Percentiles rank a stretch among this genome's conserved stretches.
These are phyloP conservation scores for Boletus rubescentipes DNA, from an alignment of 768 basidiomycete genomes.

Conservation along the genomic window DNA sequence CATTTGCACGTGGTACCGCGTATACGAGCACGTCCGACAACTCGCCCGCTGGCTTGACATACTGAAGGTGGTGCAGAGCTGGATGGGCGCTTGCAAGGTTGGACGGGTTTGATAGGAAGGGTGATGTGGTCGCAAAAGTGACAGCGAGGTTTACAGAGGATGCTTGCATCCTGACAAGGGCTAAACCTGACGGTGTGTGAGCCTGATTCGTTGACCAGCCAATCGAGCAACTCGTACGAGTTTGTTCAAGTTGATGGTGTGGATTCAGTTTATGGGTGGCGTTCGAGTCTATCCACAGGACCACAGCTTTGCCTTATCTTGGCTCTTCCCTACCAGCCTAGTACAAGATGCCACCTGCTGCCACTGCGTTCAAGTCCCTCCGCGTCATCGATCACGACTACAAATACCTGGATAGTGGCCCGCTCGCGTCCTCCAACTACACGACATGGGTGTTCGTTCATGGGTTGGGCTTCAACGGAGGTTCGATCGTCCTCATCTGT, in stretches of 20 bases:
- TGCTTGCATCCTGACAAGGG: constrained; percentile 4
- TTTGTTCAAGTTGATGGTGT: no score
- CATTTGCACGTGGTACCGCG: constrained; percentile 4
- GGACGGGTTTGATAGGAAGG: constrained; percentile 24
- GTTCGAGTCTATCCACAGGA: no score
- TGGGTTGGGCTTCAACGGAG: constrained; percentile 23
- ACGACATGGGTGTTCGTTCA: constrained; percentile 25
- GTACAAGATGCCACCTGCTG: neutral
- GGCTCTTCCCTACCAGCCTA: no score
- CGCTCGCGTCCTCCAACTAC: constrained; percentile 15
- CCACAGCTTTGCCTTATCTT: no score
- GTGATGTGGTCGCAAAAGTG: constrained; percentile 27
- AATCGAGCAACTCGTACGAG: neutral
- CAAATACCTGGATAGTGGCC: constrained; percentile 23
- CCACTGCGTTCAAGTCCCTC: constrained; percentile 7
- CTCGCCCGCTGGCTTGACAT: constrained; percentile 20
- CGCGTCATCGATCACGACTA: constrained; percentile 18
- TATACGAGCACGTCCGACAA: constrained; percentile 25
- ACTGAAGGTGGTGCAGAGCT: constrained; percentile 23
- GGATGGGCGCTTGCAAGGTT: constrained; percentile 21
- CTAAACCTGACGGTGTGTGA: neutral
- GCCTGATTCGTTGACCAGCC: neutral
- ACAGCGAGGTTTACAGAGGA: constrained; percentile 26
- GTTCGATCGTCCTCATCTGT: neutral
- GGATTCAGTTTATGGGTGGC: no score